Conservation (phyloP, 2,329 filamentous ascomycete species). For the Akanthomyces uredinophilus region DNA sequence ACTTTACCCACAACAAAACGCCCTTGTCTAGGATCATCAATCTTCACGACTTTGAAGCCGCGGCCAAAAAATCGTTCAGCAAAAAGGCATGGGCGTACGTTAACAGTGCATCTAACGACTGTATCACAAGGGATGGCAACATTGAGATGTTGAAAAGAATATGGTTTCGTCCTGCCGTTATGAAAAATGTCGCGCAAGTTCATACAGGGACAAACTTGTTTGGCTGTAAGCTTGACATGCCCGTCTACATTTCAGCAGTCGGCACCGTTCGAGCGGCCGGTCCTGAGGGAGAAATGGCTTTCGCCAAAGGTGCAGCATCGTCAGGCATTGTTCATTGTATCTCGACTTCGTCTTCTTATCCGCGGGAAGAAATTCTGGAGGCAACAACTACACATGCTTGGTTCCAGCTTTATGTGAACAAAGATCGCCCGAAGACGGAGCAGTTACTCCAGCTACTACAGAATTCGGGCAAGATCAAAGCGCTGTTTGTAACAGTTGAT, state of each 20-base stretch:
- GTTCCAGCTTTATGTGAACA: constrained; percentile 18
- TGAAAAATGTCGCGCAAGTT: constrained; percentile 20
- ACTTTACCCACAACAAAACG: constrained; percentile 2
- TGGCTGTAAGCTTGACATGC: constrained; percentile 19
- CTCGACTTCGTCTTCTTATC: constrained; percentile 13
- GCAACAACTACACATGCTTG: constrained; percentile 11
- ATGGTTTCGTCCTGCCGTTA: constrained; percentile 23
- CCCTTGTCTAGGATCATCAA: constrained; percentile 21
- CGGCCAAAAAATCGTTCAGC: constrained; percentile 14
- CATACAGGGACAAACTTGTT: constrained; percentile 18
- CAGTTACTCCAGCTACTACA: neutral
- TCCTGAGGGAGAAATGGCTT: constrained; percentile 19
- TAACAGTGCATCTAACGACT: constrained; percentile 22
- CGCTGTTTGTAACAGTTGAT: constrained; percentile 16
- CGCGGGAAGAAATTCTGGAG: constrained; percentile 11
- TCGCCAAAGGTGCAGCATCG: constrained; percentile 16
- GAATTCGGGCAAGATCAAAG: constrained; percentile 12
- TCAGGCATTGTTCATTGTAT: constrained; percentile 14
- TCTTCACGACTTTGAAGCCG: constrained; percentile 23
- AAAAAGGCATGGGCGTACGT: constrained; percentile 24
- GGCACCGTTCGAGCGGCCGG: constrained; percentile 18
- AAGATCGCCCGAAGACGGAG: constrained; percentile 11
- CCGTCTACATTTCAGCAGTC: constrained; percentile 22
- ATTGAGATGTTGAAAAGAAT: constrained; percentile 17
- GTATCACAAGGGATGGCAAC: constrained; percentile 22